Conservation (phyloP, 768 basidiomycete species). For the Trametes villosa region DNA sequence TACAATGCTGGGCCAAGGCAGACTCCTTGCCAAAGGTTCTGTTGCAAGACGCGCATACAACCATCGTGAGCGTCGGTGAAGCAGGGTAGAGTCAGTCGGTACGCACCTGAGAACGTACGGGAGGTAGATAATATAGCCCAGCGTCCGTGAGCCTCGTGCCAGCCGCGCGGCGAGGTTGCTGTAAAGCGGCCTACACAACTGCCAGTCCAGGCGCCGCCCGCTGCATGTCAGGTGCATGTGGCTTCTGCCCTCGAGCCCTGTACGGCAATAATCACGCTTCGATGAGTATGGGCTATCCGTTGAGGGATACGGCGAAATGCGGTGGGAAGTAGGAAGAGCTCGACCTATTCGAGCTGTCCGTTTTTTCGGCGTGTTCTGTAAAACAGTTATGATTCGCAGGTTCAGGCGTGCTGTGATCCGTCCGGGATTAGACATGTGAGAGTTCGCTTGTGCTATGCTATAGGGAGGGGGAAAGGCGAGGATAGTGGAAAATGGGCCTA, state of each 20-base stretch:
- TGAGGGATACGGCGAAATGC: too few species aligned
- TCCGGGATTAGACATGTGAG: too few species aligned
- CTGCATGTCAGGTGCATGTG: not conserved
- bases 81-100: not conserved
- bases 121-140: not conserved
- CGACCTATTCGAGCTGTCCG: too few species aligned
- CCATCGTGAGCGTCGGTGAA: slow-evolving; percentile 1
- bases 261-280: too few species aligned
- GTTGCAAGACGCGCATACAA: slow-evolving; percentile 9
- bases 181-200: not conserved
- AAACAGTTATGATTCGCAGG: too few species aligned
- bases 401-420: too few species aligned
- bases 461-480: not conserved
- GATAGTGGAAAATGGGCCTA: not conserved
- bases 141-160: slow-evolving; percentile 8
- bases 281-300: too few species aligned
- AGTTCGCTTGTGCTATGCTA: too few species aligned
- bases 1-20: slow-evolving; percentile 14
- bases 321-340: too few species aligned
- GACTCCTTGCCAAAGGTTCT: slow-evolving; percentile 8
- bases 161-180: slow-evolving; percentile 1
- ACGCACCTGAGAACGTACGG: too few species aligned
- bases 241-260: too few species aligned
- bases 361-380: too few species aligned
- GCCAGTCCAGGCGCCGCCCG: not conserved